Evolutionary conservation across 192 early-diverging fungal genomes (phyloP), one percentile per base, ranked within the genome.

Genomic region (Thoreauomyces humboldtii): DNA sequence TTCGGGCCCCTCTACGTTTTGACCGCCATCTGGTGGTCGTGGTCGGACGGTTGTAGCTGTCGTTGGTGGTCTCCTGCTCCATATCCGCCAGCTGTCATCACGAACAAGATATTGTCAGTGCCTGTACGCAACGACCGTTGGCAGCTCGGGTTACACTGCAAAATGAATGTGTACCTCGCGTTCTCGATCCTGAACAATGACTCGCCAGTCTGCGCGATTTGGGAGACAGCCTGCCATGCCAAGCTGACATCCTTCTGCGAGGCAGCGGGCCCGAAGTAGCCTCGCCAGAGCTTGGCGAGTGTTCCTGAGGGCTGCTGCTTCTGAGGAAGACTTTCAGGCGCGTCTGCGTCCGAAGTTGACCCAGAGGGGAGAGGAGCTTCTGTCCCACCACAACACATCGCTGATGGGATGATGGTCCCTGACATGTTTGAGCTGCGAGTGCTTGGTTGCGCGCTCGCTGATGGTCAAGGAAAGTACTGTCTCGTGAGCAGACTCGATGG

Each of bases 61-160:
- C 9, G 9, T 41, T 41, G 38, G 38, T 41, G 38, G 38, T 17
- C 38, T 57, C 5, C 55, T 32, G 38, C 17, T 37, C 55, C 55
- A 57, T 9, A 57, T 57, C 27, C 55, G 55, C 55, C 55, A 57
- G 35, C 55, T 57, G 55, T 9, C 47, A 24, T 7, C 12, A 4
- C 50, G 28, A 7, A 4, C 5, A 31, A 15, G 50, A 27, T 28
- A 27, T 28, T 52, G 17, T 15, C 24, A 28, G 15, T 7, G 24
- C 50, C 15, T 6, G 6, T 4, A 29, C 22, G 4, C 5, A 24
- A 27, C 2, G 17, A 25, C 50, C 50, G 21, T 41, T 9, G 3
- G 50, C 27, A 52, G 31, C 3, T 46, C 2, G 44, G n/a, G 4
- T 6, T 24, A 2, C 19, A 5, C 50, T 2, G 50, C 2, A 36